A percentile compares a stretch with the other conserved stretches of the same genome.
Conservation (phyloP, 2,329 filamentous ascomycete genomes). For the Apiospora kogelbergensis region DNA sequence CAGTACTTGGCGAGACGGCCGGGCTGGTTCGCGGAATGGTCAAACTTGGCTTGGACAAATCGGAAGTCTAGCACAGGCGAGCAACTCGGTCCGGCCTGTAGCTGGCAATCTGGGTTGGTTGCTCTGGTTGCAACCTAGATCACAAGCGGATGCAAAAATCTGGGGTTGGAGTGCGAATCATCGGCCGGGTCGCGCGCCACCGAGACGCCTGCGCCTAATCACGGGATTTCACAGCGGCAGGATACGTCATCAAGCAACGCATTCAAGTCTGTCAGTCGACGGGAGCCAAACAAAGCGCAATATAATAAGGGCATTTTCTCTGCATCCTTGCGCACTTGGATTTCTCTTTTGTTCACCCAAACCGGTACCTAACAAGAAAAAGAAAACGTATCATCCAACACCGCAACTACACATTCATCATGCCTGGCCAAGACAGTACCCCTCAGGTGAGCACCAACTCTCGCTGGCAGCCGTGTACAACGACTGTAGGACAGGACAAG, state of each 20-base stretch:
- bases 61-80: background rate
- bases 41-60: background rate
- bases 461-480: too few species aligned
- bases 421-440: conserved; percentile 9
- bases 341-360: background rate
- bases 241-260: conserved; percentile 28
- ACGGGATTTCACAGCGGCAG: conserved; percentile 22
- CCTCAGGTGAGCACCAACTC: conserved; percentile 7
- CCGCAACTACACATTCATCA: background rate
- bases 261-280: background rate
- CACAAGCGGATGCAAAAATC: conserved; percentile 9
- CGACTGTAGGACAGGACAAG: too few species aligned
- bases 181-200: conserved; percentile 13
- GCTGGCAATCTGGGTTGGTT: background rate
- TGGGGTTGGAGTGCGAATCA: conserved; percentile 15
- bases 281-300: background rate
- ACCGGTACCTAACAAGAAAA: background rate
- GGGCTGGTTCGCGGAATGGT: background rate
- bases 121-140: background rate
- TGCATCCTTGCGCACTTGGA: background rate
- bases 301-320: background rate
- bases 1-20: background rate
- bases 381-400: background rate
- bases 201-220: conserved; percentile 25
- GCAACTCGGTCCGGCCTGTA: background rate